These are phyloP conservation scores for Fusarium albidum DNA, from an alignment of 2,329 filamentous ascomycete genomes.

Conservation along the genomic window DNA sequence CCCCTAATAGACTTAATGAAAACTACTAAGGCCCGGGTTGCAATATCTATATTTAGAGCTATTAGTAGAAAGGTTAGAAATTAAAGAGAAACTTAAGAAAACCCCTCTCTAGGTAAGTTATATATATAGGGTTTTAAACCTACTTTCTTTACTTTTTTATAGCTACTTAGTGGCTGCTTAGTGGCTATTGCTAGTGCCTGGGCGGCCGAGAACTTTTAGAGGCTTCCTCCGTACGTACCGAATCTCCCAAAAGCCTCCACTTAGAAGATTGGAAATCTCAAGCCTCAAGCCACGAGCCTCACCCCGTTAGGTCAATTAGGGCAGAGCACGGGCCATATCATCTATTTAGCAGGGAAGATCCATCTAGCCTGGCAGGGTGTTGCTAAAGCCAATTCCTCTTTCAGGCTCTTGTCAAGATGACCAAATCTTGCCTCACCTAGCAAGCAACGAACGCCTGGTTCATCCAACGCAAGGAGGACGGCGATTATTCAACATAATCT, in stretches of 20 bases:
- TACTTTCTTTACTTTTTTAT: background rate
- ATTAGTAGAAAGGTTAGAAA: background rate
- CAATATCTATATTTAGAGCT: slow-evolving; percentile 3
- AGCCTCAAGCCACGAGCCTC: slow-evolving; percentile 34
- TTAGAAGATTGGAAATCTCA: slow-evolving; percentile 24
- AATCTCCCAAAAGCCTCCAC: slow-evolving; percentile 23
- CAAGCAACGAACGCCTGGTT: no score
- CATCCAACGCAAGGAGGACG: slow-evolving; percentile 17
- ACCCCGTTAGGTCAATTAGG: slow-evolving; percentile 31
- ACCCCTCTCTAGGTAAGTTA: background rate
- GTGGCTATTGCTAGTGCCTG: background rate
- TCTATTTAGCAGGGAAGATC: slow-evolving; percentile 25
- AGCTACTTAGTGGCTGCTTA: no score
- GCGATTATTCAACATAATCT: slow-evolving; percentile 7
- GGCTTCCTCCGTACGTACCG: slow-evolving; percentile 12
- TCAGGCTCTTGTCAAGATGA: slow-evolving; percentile 32
- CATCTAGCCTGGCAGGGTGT: slow-evolving; percentile 15
- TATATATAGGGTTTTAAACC: background rate
- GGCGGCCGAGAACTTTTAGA: slow-evolving; percentile 10
- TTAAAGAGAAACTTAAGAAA: background rate
- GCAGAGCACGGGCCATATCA: slow-evolving; percentile 29
- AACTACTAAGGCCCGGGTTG: slow-evolving; percentile 7
- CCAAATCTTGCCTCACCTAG: slow-evolving; percentile 26
- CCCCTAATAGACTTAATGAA: background rate
- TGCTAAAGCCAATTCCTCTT: slow-evolving; percentile 13